phyloP scores from a whole-genome alignment of 2,329 filamentous ascomycete genomes.

The Cadophora sp. region DNA sequence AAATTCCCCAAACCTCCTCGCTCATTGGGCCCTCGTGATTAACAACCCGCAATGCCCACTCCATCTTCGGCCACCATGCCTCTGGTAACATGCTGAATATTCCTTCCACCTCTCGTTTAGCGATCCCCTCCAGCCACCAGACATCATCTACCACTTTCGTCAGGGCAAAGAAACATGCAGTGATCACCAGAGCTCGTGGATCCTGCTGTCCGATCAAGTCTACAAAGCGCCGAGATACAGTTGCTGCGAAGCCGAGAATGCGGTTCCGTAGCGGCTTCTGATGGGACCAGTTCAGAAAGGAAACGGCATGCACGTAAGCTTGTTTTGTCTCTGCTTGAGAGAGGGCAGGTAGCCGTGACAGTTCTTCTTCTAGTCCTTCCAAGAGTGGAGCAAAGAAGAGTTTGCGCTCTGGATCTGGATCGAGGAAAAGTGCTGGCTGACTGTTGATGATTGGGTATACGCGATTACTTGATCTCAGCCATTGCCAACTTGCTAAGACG shows the following conservation, averaged over 20 bases:
- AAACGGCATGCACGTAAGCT: slow-evolving; percentile 69
- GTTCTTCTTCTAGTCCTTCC: slow-evolving; percentile 62
- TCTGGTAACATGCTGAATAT: slow-evolving; percentile 40
- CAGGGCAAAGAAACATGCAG: slow-evolving; percentile 43
- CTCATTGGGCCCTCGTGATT: slow-evolving; percentile 42
- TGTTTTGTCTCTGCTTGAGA: slow-evolving; percentile 51
- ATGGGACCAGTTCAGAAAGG: slow-evolving; percentile 71
- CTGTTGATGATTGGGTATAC: slow-evolving; percentile 69
- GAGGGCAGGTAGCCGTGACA: slow-evolving; percentile 46
- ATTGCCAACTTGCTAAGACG: slow-evolving; percentile 69
- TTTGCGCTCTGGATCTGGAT: slow-evolving; percentile 58
- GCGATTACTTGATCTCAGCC: slow-evolving; percentile 62
- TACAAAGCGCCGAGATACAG: slow-evolving; percentile 66
- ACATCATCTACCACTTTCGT: slow-evolving; percentile 42
- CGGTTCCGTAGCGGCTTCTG: slow-evolving; percentile 64
- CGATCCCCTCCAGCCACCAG: slow-evolving; percentile 76
- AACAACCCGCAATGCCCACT: slow-evolving; percentile 43
- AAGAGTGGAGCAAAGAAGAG: slow-evolving; percentile 69
- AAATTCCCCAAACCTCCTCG: slow-evolving; percentile 41
- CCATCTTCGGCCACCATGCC: slow-evolving; percentile 44
- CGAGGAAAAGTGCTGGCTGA: slow-evolving; percentile 66
- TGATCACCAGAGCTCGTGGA: slow-evolving; percentile 46
- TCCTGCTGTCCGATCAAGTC: slow-evolving; percentile 64
- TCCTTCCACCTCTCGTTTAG: slow-evolving; percentile 69
- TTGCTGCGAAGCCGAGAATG: slow-evolving; percentile 68